phyloP scores from a whole-genome alignment of 345 rosid species.

The Eucalyptus globulus region DNA sequence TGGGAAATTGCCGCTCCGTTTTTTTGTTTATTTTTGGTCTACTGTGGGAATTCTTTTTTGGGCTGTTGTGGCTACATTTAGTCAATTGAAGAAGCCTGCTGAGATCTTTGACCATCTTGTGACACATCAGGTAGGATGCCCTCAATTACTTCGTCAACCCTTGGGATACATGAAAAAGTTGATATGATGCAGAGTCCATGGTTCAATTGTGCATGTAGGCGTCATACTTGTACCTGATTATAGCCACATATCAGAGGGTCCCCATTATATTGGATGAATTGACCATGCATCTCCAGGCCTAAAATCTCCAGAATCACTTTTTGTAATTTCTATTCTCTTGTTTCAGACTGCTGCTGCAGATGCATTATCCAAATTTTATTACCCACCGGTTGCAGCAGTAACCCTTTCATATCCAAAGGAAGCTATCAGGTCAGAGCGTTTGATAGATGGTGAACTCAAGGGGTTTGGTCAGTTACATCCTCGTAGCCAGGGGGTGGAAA shows the following conservation, averaged over 20 bases:
- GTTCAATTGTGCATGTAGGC: background rate
- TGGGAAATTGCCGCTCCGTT: background rate
- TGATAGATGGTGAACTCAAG: conserved; percentile 82
- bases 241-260: background rate
- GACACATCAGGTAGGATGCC: background rate
- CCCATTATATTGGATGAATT: background rate
- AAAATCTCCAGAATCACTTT: background rate
- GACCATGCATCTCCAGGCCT: background rate
- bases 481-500: conserved; percentile 95
- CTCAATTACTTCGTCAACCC: background rate
- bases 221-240: background rate
- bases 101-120: background rate
- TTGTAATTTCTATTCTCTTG: background rate
- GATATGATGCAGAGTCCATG: background rate
- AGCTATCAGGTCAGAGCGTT: conserved; percentile 63
- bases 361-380: conserved; percentile 69
- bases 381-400: conserved; percentile 96
- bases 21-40: background rate
- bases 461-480: conserved; percentile 98
- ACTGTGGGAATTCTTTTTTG: background rate
- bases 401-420: conserved; percentile 83
- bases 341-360: conserved; percentile 64
- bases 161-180: background rate
- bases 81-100: background rate
- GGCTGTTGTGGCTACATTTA: background rate